Base-by-base conservation (phyloP, 495 filamentous ascomycete species). In the Paragyromitra xinjiangensis region DNA sequence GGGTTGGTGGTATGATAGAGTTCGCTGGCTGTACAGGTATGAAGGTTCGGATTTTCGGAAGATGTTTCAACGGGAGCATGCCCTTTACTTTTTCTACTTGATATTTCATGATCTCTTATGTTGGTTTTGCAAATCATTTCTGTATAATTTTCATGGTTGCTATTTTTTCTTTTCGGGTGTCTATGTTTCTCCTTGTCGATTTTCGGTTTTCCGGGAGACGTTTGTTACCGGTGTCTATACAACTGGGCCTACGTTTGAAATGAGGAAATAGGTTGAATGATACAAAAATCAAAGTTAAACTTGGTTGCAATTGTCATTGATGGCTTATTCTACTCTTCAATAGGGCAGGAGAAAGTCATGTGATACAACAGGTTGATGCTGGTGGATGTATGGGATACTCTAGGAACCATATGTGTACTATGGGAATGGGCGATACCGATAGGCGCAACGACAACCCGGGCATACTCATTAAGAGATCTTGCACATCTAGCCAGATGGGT, bases 21-120 rank as follows among this genome's bases (percentile, higher is more conserved):
- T 69, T 22, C 29, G n/a, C 29, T 70, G 22, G 61, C 45, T 64
- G 55, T 69, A 56, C 37, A 69, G 63, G 39, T 68, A 40, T 6
- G 45, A 19, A 45, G 29, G 42, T 48, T 44, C 45, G 3, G 29
- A 11, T 24, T 55, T 45, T 19, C 11, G 48, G 42, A 42, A 56
- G 6, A 34, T 50, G 68, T 69, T 22, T 39, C 12, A 34, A 69
- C 11, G 39, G n/a, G 42, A 39, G 42, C 24, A 26, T 45, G 19
- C n/a, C 22, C 40, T 63, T 63, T 42, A 24, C 16, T n/a, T 63
- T 11, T 11, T 24, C 19, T 42, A 24, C 37, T 37, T 63, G 39
- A 42, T 24, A 16, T 44, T 63, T 40, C 19, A 44, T 44, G 59
- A 40, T 42, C 16, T 63, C 6, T 42, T 63, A 42, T 0, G 16